Conservation (phyloP, 495 filamentous ascomycete species). For the Podospora pseudoanserina region DNA sequence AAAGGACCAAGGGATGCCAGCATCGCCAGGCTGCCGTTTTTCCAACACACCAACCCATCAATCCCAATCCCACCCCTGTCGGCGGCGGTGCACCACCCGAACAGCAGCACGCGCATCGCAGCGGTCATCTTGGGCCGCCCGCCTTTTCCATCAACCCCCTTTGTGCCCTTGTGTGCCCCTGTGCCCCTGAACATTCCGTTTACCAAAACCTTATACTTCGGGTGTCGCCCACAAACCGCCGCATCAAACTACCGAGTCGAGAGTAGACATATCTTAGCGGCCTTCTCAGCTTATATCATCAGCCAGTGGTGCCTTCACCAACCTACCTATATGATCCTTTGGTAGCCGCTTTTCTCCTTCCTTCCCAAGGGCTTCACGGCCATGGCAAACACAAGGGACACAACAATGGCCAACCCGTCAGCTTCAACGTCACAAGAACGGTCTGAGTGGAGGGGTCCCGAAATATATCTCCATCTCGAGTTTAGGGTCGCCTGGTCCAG, state of each 20-base stretch:
- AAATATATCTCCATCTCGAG: slow-evolving; percentile 45
- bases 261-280: background rate
- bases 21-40: slow-evolving; percentile 33
- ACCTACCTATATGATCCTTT: background rate
- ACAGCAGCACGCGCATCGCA: slow-evolving; percentile 2
- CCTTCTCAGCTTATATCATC: slow-evolving; percentile 16
- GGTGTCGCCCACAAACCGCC: background rate
- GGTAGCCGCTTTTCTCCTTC: background rate
- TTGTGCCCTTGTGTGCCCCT: background rate
- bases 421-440: slow-evolving; percentile 30
- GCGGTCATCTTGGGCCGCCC: slow-evolving; percentile 10
- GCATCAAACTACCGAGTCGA: slow-evolving; percentile 4
- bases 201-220: slow-evolving; percentile 11
- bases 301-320: background rate
- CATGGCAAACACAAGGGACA: background rate
- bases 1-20: slow-evolving; percentile 17
- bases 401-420: background rate
- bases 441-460: slow-evolving; percentile 32
- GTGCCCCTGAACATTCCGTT: background rate
- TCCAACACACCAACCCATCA: slow-evolving; percentile 25
- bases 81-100: slow-evolving; percentile 25
- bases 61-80: slow-evolving; percentile 18
- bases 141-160: slow-evolving; percentile 6
- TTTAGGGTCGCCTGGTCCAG: slow-evolving; percentile 45
- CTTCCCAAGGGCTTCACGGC: background rate